phyloP scores from a whole-genome alignment of 106 monocot species.

The Amphibolis antarctica region DNA sequence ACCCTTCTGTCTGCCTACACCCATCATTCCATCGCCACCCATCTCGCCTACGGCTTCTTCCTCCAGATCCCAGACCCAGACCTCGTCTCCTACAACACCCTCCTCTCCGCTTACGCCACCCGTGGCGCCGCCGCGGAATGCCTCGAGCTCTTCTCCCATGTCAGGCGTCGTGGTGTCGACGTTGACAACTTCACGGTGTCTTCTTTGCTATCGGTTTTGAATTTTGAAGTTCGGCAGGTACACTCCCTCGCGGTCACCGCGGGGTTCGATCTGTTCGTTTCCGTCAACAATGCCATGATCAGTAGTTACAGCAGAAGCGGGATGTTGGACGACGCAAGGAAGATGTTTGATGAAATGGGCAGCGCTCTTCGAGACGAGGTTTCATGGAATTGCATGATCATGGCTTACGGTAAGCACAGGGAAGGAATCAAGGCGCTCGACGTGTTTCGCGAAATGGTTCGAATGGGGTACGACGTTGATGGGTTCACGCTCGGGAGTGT shows the following conservation, averaged over 20 bases:
- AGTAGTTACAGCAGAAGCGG: conserved; percentile 29
- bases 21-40: conserved; percentile 7
- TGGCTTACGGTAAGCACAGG: conserved; percentile 45
- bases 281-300: conserved; percentile 45
- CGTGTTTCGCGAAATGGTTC: conserved; percentile 25
- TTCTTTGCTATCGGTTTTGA: conserved; percentile 24
- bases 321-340: conserved; percentile 17
- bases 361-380: conserved; percentile 27
- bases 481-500: conserved; percentile 51
- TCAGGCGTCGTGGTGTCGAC: conserved; percentile 9
- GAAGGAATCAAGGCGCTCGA: conserved; percentile 29
- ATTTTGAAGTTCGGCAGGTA: conserved; percentile 13
- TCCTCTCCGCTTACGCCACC: conserved; percentile 35
- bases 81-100: conserved; percentile 61
- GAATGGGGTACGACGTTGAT: conserved; percentile 24
- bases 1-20: conserved; percentile 46
- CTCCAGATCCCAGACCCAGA: conserved; percentile 38
- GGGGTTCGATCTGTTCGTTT: conserved; percentile 32
- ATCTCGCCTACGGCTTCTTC: conserved; percentile 23
- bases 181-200: conserved; percentile 53
- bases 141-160: conserved; percentile 22
- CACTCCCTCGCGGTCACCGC: conserved; percentile 28
- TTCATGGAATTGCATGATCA: conserved; percentile 80
- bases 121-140: conserved; percentile 8
- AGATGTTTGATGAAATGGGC: conserved; percentile 26